Evolutionary conservation across 1,284 basidiomycete genomes (phyloP), one percentile per base, ranked within the genome.

Genomic region (Papiliotrema laurentii): DNA sequence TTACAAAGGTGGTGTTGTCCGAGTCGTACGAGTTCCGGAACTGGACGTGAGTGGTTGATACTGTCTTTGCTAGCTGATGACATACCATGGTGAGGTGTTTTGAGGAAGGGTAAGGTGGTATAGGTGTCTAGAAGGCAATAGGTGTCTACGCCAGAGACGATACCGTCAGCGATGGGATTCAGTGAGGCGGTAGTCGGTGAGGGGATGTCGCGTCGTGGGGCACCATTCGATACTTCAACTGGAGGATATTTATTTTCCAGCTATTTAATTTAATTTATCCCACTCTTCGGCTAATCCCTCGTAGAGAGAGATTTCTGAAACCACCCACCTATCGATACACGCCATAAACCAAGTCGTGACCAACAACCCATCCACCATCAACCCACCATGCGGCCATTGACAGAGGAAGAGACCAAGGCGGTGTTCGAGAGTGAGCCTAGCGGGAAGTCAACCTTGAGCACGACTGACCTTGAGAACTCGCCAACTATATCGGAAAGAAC

Each of bases 21-120:
- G 89, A 92, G 75, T 94, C 89, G 76, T 94, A 94, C 5, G 90
- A 92, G 72, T 93, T 93, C 63, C 90, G 81, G 74, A 93, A 94
- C 90, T 93, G 58, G 4, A 11, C 33, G 45, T 54, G 18, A 51
- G 51, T n/a, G n/a, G n/a, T n/a, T n/a, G n/a, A n/a, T n/a, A n/a
- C n/a, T n/a, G n/a, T n/a, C n/a, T n/a, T n/a, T n/a, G n/a, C n/a
- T n/a, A n/a, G n/a, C n/a, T n/a, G n/a, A n/a, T 28, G 39, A 41
- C 33, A 34, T 16, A 50, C 49, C 44, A 41, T 48, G 26, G 11
- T 37, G 21, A 4, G 40, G n/a, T 42, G 25, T 19, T n/a, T 26
- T n/a, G 7, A 19, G 7, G 25, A 16, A 4, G 22, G 25, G 19
- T 14, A 27, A 16, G 40, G 11, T 27, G 40, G 16, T 26, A 28